Base-by-base conservation (phyloP, 2,329 filamentous ascomycete genomes). In the Colletotrichum abscissum region DNA sequence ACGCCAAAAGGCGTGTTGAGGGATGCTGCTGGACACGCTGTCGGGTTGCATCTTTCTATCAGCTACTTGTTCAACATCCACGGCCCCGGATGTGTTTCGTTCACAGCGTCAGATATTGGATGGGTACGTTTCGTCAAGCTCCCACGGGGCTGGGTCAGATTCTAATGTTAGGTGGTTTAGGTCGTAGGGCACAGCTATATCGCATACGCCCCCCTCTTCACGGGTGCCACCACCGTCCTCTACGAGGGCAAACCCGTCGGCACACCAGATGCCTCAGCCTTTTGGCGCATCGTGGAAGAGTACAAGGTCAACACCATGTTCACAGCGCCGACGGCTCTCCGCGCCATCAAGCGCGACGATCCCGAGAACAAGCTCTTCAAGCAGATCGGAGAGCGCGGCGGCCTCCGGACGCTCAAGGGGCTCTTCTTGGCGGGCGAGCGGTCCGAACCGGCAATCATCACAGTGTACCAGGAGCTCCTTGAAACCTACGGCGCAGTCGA, bases 171-270 rank as follows among this genome's bases (percentile, higher is more conserved):
- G 7, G 19, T 38, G n/a, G 28, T 19, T 14, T n/a, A 75, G 74
- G 73, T 75, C 0, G 94, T 97, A 0, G 94, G 94, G 0, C 83
- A 84, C 75, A 82, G 3, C 91, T 98, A 97, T 80, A 98, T 98
- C 75, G 86, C 98, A 14, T 98, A 98, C 79, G 95, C 91, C 4
- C 95, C 95, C 14, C 89, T 98, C 6, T 89, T 98, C 1, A 91
- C 93, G 0, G 95, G 95, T 5, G 95, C 95, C 2, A 92, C 95
- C 1, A 97, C 95, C 0, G 90, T 98, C 1, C 86, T 98, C 0
- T 98, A 95, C 81, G 95, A 98, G 83, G 96, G 95, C n/a, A 98
- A 98, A 77, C 95, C 95, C 0, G 88, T 98, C 14, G 95, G 95
- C 5, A 98, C 95, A 0, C 95, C 95, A 0, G 92, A 98, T 77